phyloP scores from a whole-genome alignment of 2,329 filamentous ascomycete species.

The Claviceps citrina region DNA sequence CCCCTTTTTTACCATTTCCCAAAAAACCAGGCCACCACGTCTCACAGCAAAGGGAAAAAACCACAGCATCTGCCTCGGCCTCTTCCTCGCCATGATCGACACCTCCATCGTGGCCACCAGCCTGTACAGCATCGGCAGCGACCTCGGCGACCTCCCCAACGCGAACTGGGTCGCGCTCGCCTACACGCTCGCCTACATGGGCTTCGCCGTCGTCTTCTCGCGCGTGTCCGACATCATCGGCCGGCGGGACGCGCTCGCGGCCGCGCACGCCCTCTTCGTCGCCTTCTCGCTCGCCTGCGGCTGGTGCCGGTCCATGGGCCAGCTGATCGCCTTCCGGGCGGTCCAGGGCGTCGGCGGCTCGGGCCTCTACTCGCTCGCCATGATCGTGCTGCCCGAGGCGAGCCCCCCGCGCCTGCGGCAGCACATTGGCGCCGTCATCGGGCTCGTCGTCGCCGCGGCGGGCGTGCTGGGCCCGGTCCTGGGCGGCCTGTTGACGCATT shows the following conservation, averaged over 20 bases:
- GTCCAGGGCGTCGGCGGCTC: conserved; percentile 35
- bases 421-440: conserved; percentile 31
- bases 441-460: conserved; percentile 30
- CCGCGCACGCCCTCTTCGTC: conserved; percentile 38
- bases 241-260: conserved; percentile 33
- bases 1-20: too few relatives aligned
- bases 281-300: conserved; percentile 41
- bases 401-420: conserved; percentile 25
- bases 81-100: conserved; percentile 44
- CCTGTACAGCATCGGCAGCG: conserved; percentile 36
- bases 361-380: conserved; percentile 40
- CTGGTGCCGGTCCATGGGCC: conserved; percentile 16
- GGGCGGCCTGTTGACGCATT: conserved; percentile 35
- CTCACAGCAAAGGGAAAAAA: too few relatives aligned
- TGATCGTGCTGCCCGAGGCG: conserved; percentile 39
- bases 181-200: conserved; percentile 41
- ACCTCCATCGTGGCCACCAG: conserved; percentile 45
- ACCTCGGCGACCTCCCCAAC: conserved; percentile 29
- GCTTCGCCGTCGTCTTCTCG: conserved; percentile 40
- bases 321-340: conserved; percentile 34
- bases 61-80: conserved; percentile 31
- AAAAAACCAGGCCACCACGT: too few relatives aligned
- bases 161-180: conserved; percentile 41
- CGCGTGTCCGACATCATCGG: conserved; percentile 39
- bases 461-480: conserved; percentile 37